Evolutionary conservation across 495 filamentous ascomycete genomes (phyloP).

Genomic region (Tuber calosporum): DNA sequence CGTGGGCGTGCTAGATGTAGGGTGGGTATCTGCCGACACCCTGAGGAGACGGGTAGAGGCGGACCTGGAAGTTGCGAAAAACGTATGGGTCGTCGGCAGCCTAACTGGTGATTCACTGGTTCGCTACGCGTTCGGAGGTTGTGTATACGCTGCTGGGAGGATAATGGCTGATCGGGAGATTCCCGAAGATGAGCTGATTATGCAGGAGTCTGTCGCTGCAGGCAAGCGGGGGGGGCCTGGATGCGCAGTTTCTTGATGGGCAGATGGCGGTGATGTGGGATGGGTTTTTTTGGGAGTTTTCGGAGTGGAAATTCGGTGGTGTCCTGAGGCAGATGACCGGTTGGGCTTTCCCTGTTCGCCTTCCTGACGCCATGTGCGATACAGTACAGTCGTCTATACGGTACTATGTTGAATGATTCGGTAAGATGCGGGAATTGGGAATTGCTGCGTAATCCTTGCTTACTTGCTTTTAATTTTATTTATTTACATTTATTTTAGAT

Average conservation of each 20-base stretch:
- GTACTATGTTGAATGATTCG: background rate
- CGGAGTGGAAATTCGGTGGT: background rate
- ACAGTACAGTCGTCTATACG: background rate
- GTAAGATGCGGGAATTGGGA: background rate
- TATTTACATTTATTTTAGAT: background rate
- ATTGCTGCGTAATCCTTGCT: background rate
- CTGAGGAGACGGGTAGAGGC: conserved; percentile 52
- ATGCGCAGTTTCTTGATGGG: background rate
- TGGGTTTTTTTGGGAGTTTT: background rate
- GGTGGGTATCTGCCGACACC: conserved; percentile 51
- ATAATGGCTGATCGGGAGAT: conserved; percentile 36
- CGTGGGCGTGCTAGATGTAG: conserved; percentile 45
- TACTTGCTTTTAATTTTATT: background rate
- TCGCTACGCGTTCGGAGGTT: conserved; percentile 58
- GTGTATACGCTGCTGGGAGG: conserved; percentile 53
- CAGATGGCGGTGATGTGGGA: background rate
- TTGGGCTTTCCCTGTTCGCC: background rate
- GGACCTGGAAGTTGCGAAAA: conserved; percentile 51
- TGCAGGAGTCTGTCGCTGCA: background rate
- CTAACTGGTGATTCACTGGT: conserved; percentile 60
- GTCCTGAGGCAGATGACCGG: background rate
- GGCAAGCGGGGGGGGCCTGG: background rate
- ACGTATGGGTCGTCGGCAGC: conserved; percentile 58
- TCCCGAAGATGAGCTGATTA: background rate
- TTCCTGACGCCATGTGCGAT: background rate